Evolutionary conservation across 164 flowering plant genomes (phyloP).

Genomic region (Magnolia changhungtana): DNA sequence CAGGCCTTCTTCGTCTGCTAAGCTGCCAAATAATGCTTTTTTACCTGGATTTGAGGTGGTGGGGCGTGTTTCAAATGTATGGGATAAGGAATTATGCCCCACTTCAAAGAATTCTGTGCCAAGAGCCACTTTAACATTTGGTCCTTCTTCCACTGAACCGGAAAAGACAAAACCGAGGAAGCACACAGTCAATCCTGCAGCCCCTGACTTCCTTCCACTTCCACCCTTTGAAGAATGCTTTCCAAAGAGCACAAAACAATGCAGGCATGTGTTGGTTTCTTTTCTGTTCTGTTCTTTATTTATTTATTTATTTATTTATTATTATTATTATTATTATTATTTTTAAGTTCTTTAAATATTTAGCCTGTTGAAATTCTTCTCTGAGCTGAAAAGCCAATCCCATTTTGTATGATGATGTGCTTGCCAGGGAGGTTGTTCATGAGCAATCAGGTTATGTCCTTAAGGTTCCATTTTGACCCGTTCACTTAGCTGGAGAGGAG

Average conservation of each 20-base stretch:
- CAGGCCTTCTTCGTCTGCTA: slow-evolving; percentile 29
- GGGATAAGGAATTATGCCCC: slow-evolving; percentile 31
- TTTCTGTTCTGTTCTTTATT: not conserved
- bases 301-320: too few relatives aligned
- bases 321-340: too few relatives aligned
- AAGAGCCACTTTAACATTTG: slow-evolving; percentile 81
- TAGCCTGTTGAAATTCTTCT: not conserved
- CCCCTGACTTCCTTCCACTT: slow-evolving; percentile 87
- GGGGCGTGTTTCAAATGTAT: slow-evolving; percentile 31
- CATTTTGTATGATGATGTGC: not conserved
- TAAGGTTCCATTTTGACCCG: slow-evolving; percentile 84
- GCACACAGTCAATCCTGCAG: slow-evolving; percentile 78
- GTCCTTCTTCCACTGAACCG: slow-evolving; percentile 43
- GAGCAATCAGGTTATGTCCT: slow-evolving; percentile 84
- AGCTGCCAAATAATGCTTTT: slow-evolving; percentile 44
- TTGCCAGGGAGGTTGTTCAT: slow-evolving; percentile 83
- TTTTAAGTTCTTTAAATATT: not conserved
- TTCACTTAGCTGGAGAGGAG: slow-evolving; percentile 81
- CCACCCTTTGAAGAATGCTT: slow-evolving; percentile 92
- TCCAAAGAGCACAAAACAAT: slow-evolving; percentile 88
- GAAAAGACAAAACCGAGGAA: slow-evolving; percentile 54
- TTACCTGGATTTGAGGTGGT: slow-evolving; percentile 54
- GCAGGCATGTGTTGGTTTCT: slow-evolving; percentile 32
- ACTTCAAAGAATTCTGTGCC: slow-evolving; percentile 25
- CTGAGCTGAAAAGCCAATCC: too few relatives aligned